Evolutionary conservation across 306 rosid species (phyloP), one percentile per base, ranked within the genome.

Genomic region (Ceratonia siliqua): DNA sequence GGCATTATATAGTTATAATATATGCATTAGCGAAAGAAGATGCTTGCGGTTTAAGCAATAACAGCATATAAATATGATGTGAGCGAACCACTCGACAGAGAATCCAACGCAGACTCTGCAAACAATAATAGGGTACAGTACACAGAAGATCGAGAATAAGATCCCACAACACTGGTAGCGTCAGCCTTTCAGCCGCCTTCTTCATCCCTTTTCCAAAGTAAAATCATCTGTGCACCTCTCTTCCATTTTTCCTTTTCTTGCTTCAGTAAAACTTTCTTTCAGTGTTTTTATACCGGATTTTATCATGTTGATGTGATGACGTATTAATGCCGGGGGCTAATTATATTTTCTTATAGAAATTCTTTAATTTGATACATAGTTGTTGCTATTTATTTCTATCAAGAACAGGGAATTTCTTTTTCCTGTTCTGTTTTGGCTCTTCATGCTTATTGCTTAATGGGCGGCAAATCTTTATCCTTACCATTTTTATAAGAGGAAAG

Each of bases 371-470:
- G 13, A 73, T 63, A 41, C 5, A 41, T 25, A 28, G 39, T 50
- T 70, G 74, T 55, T 21, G 66, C 45, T 57, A 38, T 70, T 57
- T 33, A 10, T 9, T 32, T 63, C 41, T 24, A 10, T 38, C 46
- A 41, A 17, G 5, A 55, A 21, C 30, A 43, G 13, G 4, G 36
- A 9, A 36, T 46, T 6, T 1, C 7, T 25, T 38, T 71, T 56
- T 18, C 2, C 27, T 6, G 30, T 4, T 5, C 48, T 9, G 41
- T 15, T 52, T 38, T 5, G 28, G 35, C 55, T 49, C 50, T 17
- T 27, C 52, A 36, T 5, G 54, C 22, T 65, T 65, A 24, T 42
- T 25, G 52, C 53, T n/a, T 14, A 45, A 4, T 2, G 52, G 10
- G 18, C 30, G 45, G 59, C 61, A 21, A 21, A 21, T 70, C 41